A percentile compares a stretch with the other conserved stretches of the same genome.
These are phyloP conservation scores for Omphalotus guepiniiformis DNA, from an alignment of 768 basidiomycete genomes.

Conservation along the genomic window DNA sequence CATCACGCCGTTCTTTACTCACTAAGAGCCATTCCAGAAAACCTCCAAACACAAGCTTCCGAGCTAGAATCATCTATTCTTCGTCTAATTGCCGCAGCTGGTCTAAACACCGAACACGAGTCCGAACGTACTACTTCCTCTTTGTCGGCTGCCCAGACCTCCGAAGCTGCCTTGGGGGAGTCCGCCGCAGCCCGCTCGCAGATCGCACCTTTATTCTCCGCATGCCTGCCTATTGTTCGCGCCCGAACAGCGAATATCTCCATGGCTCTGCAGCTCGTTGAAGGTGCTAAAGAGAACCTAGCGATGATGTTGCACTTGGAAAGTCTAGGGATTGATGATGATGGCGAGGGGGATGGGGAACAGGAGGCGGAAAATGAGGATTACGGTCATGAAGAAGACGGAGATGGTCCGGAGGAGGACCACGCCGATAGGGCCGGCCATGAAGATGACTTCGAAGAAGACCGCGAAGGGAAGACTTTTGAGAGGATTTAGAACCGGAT, in stretches of 20 bases:
- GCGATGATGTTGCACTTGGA: conserved; percentile 45
- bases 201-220: conserved; percentile 37
- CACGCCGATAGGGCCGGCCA: too few relatives aligned
- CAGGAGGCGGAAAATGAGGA: conserved; percentile 1
- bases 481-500: too few relatives aligned
- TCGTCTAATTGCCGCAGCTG: background rate
- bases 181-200: conserved; percentile 31
- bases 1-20: conserved; percentile 14
- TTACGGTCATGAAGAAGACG: background rate
- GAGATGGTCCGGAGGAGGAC: too few relatives aligned
- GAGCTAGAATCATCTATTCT: conserved; percentile 8
- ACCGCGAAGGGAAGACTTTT: too few relatives aligned
- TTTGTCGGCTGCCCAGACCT: conserved; percentile 18
- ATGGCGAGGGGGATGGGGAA: conserved; percentile 6
- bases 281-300: conserved; percentile 46
- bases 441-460: too few relatives aligned
- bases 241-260: conserved; percentile 43
- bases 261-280: conserved; percentile 46
- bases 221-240: conserved; percentile 44
- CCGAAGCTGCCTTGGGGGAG: conserved; percentile 1
- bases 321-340: conserved; percentile 33
- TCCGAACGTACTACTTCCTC: background rate
- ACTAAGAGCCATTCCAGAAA: conserved; percentile 9
- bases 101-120: background rate
- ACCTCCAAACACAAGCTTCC: conserved; percentile 3